Conservation (phyloP, 306 rosid species). For the Echinosophora koreensis region DNA sequence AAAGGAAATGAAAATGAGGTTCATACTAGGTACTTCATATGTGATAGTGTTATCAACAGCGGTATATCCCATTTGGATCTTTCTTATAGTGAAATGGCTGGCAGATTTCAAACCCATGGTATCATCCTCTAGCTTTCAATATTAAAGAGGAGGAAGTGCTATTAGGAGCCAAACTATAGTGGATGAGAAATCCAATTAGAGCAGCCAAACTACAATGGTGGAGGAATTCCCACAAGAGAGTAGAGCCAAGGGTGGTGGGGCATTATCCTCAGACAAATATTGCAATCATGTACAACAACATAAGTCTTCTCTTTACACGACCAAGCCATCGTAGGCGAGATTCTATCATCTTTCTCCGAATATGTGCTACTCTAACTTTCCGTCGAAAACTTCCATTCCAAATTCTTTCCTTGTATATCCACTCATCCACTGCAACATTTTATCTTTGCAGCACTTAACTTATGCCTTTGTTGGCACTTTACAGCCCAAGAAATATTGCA, state of each 20-base stretch:
- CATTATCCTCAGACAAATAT: constrained; percentile 6
- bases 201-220: not conserved
- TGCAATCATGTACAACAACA: not conserved
- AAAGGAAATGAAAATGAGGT: not conserved
- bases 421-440: not conserved
- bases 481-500: not conserved
- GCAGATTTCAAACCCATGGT: constrained; percentile 15
- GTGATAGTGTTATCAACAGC: not conserved
- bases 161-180: constrained; percentile 10
- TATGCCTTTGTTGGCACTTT: not conserved
- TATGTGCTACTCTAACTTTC: not conserved
- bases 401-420: not conserved
- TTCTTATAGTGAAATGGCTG: not conserved
- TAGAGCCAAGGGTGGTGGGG: not conserved
- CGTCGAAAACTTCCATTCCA: too few relatives aligned
- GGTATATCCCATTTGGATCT: constrained; percentile 4
- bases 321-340: not conserved
- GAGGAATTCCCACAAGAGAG: not conserved
- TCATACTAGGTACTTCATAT: not conserved
- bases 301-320: not conserved
- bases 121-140: not conserved
- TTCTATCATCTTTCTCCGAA: not conserved
- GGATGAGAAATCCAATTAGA: not conserved
- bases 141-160: not conserved
- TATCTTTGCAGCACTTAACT: not conserved